Evolutionary conservation across 805 yeast species (phyloP), one percentile per base, ranked within the genome.

Genomic region (Candida ipomoeae): DNA sequence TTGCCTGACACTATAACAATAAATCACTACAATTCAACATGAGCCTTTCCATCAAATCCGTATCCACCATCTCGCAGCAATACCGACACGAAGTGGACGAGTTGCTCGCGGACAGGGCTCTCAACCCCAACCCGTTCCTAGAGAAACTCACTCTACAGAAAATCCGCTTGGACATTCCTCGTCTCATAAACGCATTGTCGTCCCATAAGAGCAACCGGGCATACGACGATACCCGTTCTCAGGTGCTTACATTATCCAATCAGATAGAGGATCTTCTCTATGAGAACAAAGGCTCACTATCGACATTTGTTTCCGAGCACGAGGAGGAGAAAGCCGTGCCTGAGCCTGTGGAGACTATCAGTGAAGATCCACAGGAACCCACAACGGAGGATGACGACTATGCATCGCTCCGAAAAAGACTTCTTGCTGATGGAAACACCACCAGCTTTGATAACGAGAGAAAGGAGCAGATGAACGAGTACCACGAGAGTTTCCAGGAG

Each of bases 401-500:
- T 32, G 51, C 55, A 5, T 51, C 60, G 0, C 47, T 58, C n/a
- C 38, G 61, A 10, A 50, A 53, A 35, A 37, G 61, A 11, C 49
- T 58, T 2, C 51, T 58, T 23, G 55, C 55, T 1, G 55, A 53
- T 38, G 58, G 60, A 11, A 45, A 55, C 0, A 17, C 53, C 11
- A 49, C 60, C 4, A 40, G 50, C 23, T 46, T 55, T 23, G 52
- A 51, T 34, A 34, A 46, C 20, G 53, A 55, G 13, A 35, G 49
- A 17, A 40, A 53, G 13, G 67, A 64, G 23, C 49, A 55, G 26
- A 53, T 54, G 43, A 73, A 74, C 52, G 63, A 64, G 8, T 70
- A 70, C 59, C 78, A 74, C 55, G 77, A 72, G 49, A 63, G 68
- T 10, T 50, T 71, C 23, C 86, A 82, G 60, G 76, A 76, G 35